Evolutionary conservation across 2,329 filamentous ascomycete genomes (phyloP), one percentile per base, ranked within the genome.

Genomic region (Trichoderma pleuroti): DNA sequence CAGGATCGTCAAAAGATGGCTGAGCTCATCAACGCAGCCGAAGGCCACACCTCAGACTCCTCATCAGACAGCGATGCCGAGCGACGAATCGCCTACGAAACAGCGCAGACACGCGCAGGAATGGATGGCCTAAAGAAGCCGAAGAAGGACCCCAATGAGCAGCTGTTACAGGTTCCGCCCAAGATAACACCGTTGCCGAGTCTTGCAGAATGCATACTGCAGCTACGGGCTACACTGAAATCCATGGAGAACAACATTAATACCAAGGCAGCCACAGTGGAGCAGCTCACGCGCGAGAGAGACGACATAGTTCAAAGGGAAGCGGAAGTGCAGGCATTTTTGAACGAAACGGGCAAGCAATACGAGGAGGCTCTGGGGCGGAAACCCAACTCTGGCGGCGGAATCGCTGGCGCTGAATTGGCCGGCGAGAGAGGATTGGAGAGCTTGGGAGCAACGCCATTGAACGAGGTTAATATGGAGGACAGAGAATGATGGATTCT

Each of bases 71-170:
- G 88, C 26, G 89, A 91, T 57, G 89, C 89, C 0, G 90, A 91
- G 77, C 87, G 91, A 18, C 90, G 90, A 70, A 93, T 91, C 3
- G 94, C 93, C 0, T 98, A 97, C 81, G 94, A 97, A 80, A 88
- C 90, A 12, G 91, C 93, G 5, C 95, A 98, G 82, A 94, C 93
- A 10, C 88, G 92, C 24, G 92, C 93, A 4, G 95, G 93, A n/a
- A 91, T 96, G 82, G 94, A 95, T 76, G 92, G 90, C 0, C 77
- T 92, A 26, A 86, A 84, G 76, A 72, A 69, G 30, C 68, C 71
- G 34, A 78, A 77, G 46, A 76, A 78, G 52, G 78, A 78, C 30
- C 74, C 79, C 46, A 74, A 79, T 73, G 78, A 84, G 24, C 76
- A 78, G 18, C 61, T 84, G 12, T 80, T 86, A 5, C 88, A 85